Conservation (phyloP, 176 grass and related monocot species). For the maize (Zea mays) region DNA sequence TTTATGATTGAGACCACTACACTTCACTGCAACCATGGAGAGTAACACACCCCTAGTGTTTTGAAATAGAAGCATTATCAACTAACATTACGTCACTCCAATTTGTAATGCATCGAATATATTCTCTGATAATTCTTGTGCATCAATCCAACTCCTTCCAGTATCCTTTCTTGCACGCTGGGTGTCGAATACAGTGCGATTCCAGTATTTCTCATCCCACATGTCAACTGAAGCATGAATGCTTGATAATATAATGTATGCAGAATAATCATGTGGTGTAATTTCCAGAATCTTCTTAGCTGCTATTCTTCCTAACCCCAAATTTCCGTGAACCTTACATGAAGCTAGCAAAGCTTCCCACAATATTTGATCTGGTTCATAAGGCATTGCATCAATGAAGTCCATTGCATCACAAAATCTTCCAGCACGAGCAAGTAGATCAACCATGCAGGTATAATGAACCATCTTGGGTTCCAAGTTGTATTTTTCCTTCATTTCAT, state of each 20-base stretch:
- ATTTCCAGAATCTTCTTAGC: constrained; percentile 70
- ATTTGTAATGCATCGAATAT: constrained; percentile 38
- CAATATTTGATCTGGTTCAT: constrained; percentile 53
- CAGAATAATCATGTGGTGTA: constrained; percentile 60
- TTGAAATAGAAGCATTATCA: constrained; percentile 8
- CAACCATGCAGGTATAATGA: constrained; percentile 74
- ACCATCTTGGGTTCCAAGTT: constrained; percentile 61
- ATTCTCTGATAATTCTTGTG: constrained; percentile 39
- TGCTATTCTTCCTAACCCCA: constrained; percentile 51
- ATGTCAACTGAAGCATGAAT: constrained; percentile 70
- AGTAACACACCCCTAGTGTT: constrained; percentile 10
- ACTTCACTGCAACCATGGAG: not conserved
- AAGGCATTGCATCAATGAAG: constrained; percentile 72
- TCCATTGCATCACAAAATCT: constrained; percentile 62
- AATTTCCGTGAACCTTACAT: constrained; percentile 59
- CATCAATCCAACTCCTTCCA: constrained; percentile 59
- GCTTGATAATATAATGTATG: constrained; percentile 61
- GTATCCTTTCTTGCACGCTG: constrained; percentile 45
- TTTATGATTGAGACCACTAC: constrained; percentile 11
- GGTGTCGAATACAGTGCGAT: constrained; percentile 43
- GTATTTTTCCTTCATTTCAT: constrained; percentile 53
- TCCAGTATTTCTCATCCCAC: constrained; percentile 60
- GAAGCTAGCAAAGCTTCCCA: constrained; percentile 76
- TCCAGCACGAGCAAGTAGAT: constrained; percentile 64
- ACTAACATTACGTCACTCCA: constrained; percentile 36